Base-by-base conservation (phyloP, 805 yeast species). In the Kodamaea lidongshanica region DNA sequence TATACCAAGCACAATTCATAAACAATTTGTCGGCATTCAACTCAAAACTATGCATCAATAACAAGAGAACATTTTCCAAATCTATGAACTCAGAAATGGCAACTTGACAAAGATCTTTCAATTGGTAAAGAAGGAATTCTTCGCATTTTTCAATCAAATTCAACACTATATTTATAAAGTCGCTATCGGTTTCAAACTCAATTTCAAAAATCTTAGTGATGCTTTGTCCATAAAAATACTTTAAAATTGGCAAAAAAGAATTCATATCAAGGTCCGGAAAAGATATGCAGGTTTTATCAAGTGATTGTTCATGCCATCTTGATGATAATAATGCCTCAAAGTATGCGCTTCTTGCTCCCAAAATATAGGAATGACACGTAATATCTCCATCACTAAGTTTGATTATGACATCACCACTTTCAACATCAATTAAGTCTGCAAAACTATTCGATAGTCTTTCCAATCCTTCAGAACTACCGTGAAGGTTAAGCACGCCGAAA, bases 1-100 rank as follows among this genome's bases (percentile, higher is more conserved):
- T 61, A 41, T 71, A 81, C 78, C 85, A 77, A 15, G 78, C 57
- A 46, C 94, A 74, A 32, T 73, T 70, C 28, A 66, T 63, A 37
- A 74, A 63, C 20, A 87, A 51, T 40, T 77, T 72, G 8, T 54
- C 49, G 5, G 86, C 81, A 12, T 67, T 52, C 27, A 67, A 56
- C 12, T 56, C 43, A 26, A 66, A 66, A 0, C 94, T 68, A 44
- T 77, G 77, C 8, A 66, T 55, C 9, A 83, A 45, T 9, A 86
- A 46, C 0, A 66, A 35, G 8, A 74, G 55, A 1, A 79, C 84
- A 43, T 81, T 82, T 12, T 79, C 82, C 7, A 74, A 54, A 13
- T 50, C 54, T 12, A 79, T 67, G 25, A 71, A 70, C 37, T 73
- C 78, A 34, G 72, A 69, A 12, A 82, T 53, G 23, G 67, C 67